Percentiles rank a stretch among this genome's conserved stretches.
These are phyloP conservation scores for Fusarium sp. DNA, from an alignment of 2,329 filamentous ascomycete species.

Conservation along the genomic window DNA sequence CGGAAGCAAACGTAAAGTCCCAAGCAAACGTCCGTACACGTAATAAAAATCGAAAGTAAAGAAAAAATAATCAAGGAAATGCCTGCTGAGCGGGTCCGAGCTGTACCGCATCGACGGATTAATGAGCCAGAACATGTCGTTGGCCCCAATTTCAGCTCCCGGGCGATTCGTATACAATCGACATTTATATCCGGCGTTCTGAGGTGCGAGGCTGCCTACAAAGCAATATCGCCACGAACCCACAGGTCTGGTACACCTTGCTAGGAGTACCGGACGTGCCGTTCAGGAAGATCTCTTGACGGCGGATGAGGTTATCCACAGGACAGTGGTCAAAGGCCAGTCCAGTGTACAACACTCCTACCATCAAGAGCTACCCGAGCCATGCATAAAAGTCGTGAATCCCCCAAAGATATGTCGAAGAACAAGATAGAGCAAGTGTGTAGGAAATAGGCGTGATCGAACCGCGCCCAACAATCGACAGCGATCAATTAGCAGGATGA, in stretches of 20 bases:
- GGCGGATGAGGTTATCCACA: conserved; percentile 19
- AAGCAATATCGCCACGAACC: conserved; percentile 28
- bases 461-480: conserved; percentile 42
- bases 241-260: conserved; percentile 42
- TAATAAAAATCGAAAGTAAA: conserved; percentile 43
- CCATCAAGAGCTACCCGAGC: conserved; percentile 50
- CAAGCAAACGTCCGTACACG: conserved; percentile 36
- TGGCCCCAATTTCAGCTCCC: conserved; percentile 25
- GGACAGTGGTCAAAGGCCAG: conserved; percentile 13
- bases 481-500: conserved; percentile 39
- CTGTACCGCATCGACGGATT: conserved; percentile 52
- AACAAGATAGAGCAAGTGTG: conserved; percentile 55
- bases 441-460: conserved; percentile 45
- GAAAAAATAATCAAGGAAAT: conserved; percentile 42
- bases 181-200: conserved; percentile 22
- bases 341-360: conserved; percentile 23
- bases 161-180: conserved; percentile 28
- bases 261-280: conserved; percentile 52
- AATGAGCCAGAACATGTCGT: conserved; percentile 7
- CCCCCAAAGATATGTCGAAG: conserved; percentile 51
- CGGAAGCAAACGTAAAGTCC: conserved; percentile 42
- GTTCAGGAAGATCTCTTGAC: conserved; percentile 47
- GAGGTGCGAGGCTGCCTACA: conserved; percentile 17
- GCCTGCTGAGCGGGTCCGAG: conserved; percentile 45
- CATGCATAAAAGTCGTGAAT: conserved; percentile 51